Evolutionary conservation across 2,329 filamentous ascomycete species (phyloP).

Genomic region (Scedosporium aurantiacum): DNA sequence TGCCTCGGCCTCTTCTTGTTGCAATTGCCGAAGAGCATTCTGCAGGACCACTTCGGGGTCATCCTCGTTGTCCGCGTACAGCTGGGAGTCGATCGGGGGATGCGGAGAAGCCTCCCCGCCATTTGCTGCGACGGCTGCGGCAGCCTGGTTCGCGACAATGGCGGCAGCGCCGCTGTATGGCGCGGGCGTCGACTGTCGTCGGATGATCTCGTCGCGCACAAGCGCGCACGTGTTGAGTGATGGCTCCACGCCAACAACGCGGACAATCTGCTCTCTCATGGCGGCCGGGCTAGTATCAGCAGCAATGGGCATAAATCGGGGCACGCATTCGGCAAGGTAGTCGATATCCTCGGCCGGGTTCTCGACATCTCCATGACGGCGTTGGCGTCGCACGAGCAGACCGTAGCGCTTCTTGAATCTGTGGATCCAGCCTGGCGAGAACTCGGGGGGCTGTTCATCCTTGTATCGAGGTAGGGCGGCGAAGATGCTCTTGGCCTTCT

Average conservation of each 20-base stretch:
- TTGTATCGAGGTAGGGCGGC: conserved; percentile 47
- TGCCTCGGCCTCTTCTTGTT: conserved; percentile 47
- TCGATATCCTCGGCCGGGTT: conserved; percentile 44
- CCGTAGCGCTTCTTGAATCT: conserved; percentile 54
- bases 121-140: conserved; percentile 1
- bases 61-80: conserved; percentile 34
- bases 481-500: conserved; percentile 51
- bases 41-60: conserved; percentile 48
- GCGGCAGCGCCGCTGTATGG: conserved; percentile 7
- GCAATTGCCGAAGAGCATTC: conserved; percentile 46
- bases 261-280: conserved; percentile 46
- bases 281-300: conserved; percentile 48
- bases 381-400: conserved; percentile 44
- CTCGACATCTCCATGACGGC: conserved; percentile 36
- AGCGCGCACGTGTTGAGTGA: conserved; percentile 42
- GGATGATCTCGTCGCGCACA: conserved; percentile 47
- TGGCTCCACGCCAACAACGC: conserved; percentile 43
- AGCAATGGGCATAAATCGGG: conserved; percentile 46
- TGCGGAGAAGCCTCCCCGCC: conserved; percentile 15
- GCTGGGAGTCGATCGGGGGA: conserved; percentile 17
- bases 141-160: conserved; percentile 5
- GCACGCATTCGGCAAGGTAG: conserved; percentile 50
- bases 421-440: conserved; percentile 54
- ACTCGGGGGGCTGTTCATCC: conserved; percentile 48
- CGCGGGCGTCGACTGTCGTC: conserved; percentile 15